Conservation (phyloP, 2,329 filamentous ascomycete genomes). For the Fusarium kyushuense region DNA sequence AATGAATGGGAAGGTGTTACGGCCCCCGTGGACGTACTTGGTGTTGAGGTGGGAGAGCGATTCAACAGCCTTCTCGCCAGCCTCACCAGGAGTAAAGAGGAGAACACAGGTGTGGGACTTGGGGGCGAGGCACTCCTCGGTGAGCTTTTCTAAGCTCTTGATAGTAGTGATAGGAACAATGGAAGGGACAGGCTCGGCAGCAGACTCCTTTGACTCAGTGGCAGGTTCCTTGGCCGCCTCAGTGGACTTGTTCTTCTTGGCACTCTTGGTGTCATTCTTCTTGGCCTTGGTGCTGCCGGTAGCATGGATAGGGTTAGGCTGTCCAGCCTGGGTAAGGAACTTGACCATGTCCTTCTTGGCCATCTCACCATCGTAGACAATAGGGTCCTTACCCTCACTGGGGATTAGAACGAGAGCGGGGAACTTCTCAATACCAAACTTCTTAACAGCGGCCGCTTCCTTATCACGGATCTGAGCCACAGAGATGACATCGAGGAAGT, state of each 20-base stretch:
- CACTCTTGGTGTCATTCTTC: constrained; percentile 53
- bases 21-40: constrained; percentile 76
- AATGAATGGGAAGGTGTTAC: constrained; percentile 85
- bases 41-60: constrained; percentile 79
- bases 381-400: constrained; percentile 73
- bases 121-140: constrained; percentile 76
- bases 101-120: constrained; percentile 88
- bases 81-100: constrained; percentile 71
- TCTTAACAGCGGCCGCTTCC: constrained; percentile 76
- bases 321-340: constrained; percentile 83
- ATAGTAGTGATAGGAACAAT: constrained; percentile 76
- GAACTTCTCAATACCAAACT: constrained; percentile 81
- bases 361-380: constrained; percentile 84
- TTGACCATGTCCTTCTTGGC: constrained; percentile 85
- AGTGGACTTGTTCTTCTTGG: constrained; percentile 47
- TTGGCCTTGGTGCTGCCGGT: constrained; percentile 57
- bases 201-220: constrained; percentile 43
- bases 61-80: constrained; percentile 68
- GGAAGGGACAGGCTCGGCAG: constrained; percentile 50
- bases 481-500: constrained; percentile 83
- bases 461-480: constrained; percentile 88
- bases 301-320: constrained; percentile 79
- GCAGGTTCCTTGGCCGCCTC: constrained; percentile 50
- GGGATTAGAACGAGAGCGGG: constrained; percentile 86
- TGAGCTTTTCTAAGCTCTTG: constrained; percentile 71